Conservation (phyloP, 2,329 filamentous ascomycete genomes). For the Ophiostoma triangulosporum region DNA sequence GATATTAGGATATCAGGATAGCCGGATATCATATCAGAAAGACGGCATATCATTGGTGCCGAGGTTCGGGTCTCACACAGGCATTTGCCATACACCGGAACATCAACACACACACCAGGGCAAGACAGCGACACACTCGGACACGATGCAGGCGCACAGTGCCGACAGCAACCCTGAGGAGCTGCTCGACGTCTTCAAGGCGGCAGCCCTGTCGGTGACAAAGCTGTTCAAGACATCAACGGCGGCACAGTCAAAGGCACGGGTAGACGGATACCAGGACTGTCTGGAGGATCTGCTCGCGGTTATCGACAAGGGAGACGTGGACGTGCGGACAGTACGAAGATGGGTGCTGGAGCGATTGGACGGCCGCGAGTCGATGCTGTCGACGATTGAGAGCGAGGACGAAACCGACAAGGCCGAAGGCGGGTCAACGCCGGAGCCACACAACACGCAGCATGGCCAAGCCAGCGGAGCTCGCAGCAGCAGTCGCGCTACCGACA, state of each 20-base stretch:
- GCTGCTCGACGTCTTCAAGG: conserved; percentile 80
- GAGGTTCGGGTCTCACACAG: background rate
- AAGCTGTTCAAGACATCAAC: conserved; percentile 92
- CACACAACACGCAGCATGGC: conserved; percentile 15
- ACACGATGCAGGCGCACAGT: conserved; percentile 3
- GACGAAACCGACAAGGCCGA: conserved; percentile 56
- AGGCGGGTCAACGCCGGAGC: conserved; percentile 42
- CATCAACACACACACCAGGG: background rate
- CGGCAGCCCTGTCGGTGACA: conserved; percentile 83
- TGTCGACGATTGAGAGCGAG: conserved; percentile 31
- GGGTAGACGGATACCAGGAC: conserved; percentile 80
- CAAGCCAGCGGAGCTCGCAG: background rate
- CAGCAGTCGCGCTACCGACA: background rate
- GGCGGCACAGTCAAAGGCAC: conserved; percentile 59
- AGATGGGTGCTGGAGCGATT: conserved; percentile 56
- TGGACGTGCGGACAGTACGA: conserved; percentile 54
- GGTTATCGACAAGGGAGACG: conserved; percentile 71
- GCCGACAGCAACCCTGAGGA: conserved; percentile 33
- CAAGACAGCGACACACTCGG: background rate
- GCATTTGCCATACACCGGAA: background rate
- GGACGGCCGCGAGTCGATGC: conserved; percentile 44
- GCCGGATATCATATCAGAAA: too few species aligned
- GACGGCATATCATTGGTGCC: background rate
- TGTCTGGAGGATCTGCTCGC: conserved; percentile 79
- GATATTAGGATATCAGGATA: background rate